Evolutionary conservation across 2,329 filamentous ascomycete genomes (phyloP).

Genomic region (Aureobasidium sp.): DNA sequence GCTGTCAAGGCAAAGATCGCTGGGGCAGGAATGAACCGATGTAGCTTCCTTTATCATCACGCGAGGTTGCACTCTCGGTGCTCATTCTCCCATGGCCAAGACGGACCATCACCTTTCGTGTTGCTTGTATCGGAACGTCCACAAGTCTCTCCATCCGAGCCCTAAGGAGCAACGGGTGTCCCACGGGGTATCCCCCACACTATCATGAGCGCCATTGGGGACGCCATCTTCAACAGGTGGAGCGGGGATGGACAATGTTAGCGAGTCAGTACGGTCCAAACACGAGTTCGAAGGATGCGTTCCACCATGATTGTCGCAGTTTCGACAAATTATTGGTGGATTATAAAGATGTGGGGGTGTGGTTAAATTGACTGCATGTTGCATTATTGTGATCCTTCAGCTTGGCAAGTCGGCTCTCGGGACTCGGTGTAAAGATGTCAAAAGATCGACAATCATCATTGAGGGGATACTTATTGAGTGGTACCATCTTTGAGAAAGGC

Average conservation of each 20-base stretch:
- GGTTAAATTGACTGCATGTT: constrained; percentile 6
- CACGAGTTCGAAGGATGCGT: neutral
- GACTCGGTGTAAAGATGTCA: constrained; percentile 6
- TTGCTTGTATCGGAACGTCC: neutral
- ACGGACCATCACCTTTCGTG: neutral
- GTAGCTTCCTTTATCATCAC: neutral
- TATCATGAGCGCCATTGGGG: neutral
- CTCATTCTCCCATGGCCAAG: constrained; percentile 8
- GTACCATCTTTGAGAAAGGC: neutral
- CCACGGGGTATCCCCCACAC: constrained; percentile 12
- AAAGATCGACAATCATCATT: neutral
- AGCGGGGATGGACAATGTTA: neutral
- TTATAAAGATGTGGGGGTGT: neutral
- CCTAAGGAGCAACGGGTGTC: neutral
- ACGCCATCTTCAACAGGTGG: neutral
- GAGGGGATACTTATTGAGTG: constrained; percentile 3
- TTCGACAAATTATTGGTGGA: constrained; percentile 1
- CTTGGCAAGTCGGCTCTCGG: constrained; percentile 9
- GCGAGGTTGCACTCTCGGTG: constrained; percentile 4
- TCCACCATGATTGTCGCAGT: neutral
- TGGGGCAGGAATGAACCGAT: neutral
- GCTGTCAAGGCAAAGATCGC: neutral
- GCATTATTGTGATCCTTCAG: neutral
- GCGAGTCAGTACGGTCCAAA: neutral
- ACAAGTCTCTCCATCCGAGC: neutral